Evolutionary conservation across 2,329 filamentous ascomycete species (phyloP).

Genomic region (Alternaria consortialis): DNA sequence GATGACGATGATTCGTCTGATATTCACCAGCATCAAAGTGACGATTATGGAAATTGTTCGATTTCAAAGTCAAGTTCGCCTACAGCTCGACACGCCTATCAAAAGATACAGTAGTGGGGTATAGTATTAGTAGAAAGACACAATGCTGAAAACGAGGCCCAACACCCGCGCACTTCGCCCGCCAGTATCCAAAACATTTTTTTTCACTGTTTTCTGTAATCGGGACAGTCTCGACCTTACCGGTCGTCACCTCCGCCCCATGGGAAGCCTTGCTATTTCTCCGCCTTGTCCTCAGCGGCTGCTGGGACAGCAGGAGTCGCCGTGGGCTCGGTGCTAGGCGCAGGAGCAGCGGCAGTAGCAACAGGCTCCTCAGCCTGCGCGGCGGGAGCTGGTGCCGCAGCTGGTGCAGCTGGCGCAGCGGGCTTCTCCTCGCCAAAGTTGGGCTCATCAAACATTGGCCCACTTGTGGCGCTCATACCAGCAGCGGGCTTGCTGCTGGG

Average conservation of each 20-base stretch:
- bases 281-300: conserved; percentile 10
- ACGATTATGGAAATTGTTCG: neutral
- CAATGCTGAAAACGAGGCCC: conserved; percentile 9
- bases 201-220: neutral
- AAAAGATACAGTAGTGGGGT: conserved; percentile 39
- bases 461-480: conserved; percentile 53
- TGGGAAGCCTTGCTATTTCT: conserved; percentile 3
- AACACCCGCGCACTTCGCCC: neutral
- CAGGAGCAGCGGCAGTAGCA: neutral
- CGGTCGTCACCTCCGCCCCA: neutral
- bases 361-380: conserved; percentile 1
- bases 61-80: conserved; percentile 6
- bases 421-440: conserved; percentile 36
- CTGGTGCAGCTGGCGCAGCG: conserved; percentile 15
- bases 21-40: neutral
- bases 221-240: no score
- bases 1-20: neutral
- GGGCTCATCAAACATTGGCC: conserved; percentile 47
- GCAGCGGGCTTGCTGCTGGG: conserved; percentile 42
- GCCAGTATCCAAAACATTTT: neutral
- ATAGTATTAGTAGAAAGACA: conserved; percentile 44
- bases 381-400: conserved; percentile 23
- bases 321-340: neutral
- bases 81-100: conserved; percentile 21
- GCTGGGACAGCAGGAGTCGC: conserved; percentile 1